These are phyloP conservation scores for Ceriops decandra DNA, from an alignment of 345 rosid species.

Conservation along the genomic window DNA sequence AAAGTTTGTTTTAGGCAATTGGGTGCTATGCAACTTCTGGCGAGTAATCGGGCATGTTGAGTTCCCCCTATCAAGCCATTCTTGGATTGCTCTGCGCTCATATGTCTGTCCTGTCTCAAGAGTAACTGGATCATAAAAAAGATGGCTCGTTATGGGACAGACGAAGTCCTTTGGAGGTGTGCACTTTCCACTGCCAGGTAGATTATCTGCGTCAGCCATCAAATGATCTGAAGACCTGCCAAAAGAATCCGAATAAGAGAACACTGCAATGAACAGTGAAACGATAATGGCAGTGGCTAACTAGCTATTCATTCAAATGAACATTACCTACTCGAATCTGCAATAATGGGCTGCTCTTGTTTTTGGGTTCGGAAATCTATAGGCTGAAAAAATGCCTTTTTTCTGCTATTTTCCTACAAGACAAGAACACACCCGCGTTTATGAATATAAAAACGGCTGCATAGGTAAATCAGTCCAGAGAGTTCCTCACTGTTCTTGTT, in stretches of 20 bases:
- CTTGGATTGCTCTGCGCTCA: slow-evolving; percentile 61
- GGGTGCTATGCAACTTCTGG: slow-evolving; percentile 47
- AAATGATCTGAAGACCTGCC: slow-evolving; percentile 30
- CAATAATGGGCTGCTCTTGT: slow-evolving; percentile 31
- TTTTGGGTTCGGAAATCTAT: slow-evolving; percentile 22
- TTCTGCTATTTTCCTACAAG: slow-evolving; percentile 41
- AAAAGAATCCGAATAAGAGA: slow-evolving; percentile 28
- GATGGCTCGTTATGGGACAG: slow-evolving; percentile 61
- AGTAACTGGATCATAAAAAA: slow-evolving; percentile 64
- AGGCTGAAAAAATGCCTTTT: slow-evolving; percentile 31
- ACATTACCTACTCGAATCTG: slow-evolving; percentile 41
- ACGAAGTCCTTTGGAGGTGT: slow-evolving; percentile 61
- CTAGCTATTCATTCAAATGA: neutral
- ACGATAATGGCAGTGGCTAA: neutral
- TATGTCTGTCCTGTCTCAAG: slow-evolving; percentile 81
- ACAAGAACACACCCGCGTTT: slow-evolving; percentile 17
- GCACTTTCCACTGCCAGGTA: slow-evolving; percentile 26
- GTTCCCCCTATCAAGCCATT: slow-evolving; percentile 66
- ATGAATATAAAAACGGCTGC: slow-evolving; percentile 12
- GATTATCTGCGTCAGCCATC: slow-evolving; percentile 43
- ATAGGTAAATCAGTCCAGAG: slow-evolving; percentile 31
- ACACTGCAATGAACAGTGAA: slow-evolving; percentile 13
- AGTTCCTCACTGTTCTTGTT: slow-evolving; percentile 19
- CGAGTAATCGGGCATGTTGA: slow-evolving; percentile 70
- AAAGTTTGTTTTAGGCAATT: slow-evolving; percentile 60